Base-by-base conservation (phyloP, 495 filamentous ascomycete species). In the Stereocaulon alpinum region DNA sequence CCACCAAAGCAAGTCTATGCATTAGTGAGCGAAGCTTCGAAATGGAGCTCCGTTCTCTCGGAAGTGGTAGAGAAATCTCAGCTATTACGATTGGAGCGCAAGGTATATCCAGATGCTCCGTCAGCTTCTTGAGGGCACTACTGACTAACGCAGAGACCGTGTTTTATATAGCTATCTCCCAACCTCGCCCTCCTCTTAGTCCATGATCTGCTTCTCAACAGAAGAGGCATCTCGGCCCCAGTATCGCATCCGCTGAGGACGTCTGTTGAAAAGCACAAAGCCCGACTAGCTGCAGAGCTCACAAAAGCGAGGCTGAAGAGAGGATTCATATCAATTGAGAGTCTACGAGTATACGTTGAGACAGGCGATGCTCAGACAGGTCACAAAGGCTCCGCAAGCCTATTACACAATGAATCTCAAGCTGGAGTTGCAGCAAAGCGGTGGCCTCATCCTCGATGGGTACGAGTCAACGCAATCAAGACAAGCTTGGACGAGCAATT, bases 41-140 rank as follows among this genome's bases (percentile, higher is more conserved):
- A 95, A 85, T 95, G 94, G 89, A 89, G 89, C 61, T 68, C 77
- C 22, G 76, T 96, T 3, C 73, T 98, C 15, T 87, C 89, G 54
- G 89, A 94, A 59, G 85, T 96, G 4, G 83, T 98, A 67, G 88
- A 92, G 54, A 80, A 77, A 40, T 77, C 89, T 3, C 82, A 82
- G 24, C 72, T 95, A 6, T 73, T 94, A 15, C 74, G 76, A 11
- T 62, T 83, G 0, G 93, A 98, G 73, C 86, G 80, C 49, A 96
- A 96, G 83, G 91, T 95, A 71, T 57, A 69, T 64, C 12, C 20
- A 27, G 2, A 5, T 22, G 27, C 7, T 27, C 10, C 22, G 6
- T 48, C 20, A 45, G 20, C 14, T 27, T 15, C 34, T 58, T 30
- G 24, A 7, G 42, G 37, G 47, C 51, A 42, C 48, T 72, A 61